Base-by-base conservation (phyloP, 2,329 filamentous ascomycete genomes). In the Aspergillus ibericus region DNA sequence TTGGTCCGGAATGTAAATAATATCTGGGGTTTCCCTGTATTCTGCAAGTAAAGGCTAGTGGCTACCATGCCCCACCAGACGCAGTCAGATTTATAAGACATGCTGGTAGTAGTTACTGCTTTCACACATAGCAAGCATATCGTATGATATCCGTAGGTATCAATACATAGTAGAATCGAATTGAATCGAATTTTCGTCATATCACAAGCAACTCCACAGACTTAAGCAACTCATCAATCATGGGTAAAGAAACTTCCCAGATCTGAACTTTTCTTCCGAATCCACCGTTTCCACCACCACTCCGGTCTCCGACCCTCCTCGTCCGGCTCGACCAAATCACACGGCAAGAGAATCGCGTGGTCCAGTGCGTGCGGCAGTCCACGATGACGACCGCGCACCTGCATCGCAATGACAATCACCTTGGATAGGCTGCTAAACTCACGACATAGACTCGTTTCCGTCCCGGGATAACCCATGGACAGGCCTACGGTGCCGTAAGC, bases 401-500 rank as follows among this genome's bases (percentile, higher is more conserved):
- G 82, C 84, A 87, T 87, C 8, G 85, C 84, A 63, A 86, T 81
- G 66, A 88, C 82, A 63, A 87, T 80, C 59, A 87, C 78, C 68
- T 87, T 88, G 18, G 79, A 82, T 4, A 95, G 75, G 0, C 87
- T 82, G 9, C 81, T 85, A 72, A 98, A 96, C 66, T 96, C 85
- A 0, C 84, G 88, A 27, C 86, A 92, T 60, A 98, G 90, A 1
- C 89, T 91, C 0, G 91, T 83, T 73, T 96, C 89, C 70, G 87
- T 82, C 35, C 77, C 80, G 0, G 88, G 82, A 62, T 92, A 96
- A 7, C 93, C 93, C 20, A 97, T 81, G 55, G 88, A 92, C 56
- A 98, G 79, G 0, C 93, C 93, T 25, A 97, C 93, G 1, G 93
- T 97, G 59, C 93, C 93, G 69, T 96, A 96, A 0, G 92, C 92